Evolutionary conservation across 139 green algal species (phyloP).

Genomic region (Asterochloris sp.): DNA sequence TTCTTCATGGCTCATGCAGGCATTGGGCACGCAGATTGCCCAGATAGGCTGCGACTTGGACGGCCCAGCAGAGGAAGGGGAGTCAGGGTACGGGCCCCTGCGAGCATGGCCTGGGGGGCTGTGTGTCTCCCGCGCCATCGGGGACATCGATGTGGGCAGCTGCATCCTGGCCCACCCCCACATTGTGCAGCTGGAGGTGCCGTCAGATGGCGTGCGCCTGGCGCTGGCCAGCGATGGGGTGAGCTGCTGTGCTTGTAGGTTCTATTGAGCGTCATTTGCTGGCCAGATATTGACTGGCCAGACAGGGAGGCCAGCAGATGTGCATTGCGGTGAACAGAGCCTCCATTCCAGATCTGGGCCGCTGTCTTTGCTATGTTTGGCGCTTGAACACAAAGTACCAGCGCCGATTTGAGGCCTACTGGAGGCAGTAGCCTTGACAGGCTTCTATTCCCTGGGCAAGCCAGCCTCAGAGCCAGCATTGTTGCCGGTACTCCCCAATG

Average conservation of each 20-base stretch:
- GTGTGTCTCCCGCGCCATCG: constrained; percentile 81
- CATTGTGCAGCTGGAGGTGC: constrained; percentile 68
- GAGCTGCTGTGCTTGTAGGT: constrained; percentile 2
- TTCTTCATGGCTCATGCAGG: neutral
- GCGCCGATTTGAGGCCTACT: neutral
- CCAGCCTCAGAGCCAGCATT: no score
- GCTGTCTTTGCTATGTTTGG: no score
- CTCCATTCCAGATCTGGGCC: neutral
- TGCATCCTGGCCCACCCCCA: constrained; percentile 79
- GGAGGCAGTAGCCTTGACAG: no score
- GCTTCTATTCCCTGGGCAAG: no score
- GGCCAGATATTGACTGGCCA: constrained; percentile 8
- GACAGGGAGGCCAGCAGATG: neutral
- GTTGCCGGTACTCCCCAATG: no score
- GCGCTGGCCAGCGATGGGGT: constrained; percentile 10
- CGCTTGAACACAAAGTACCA: neutral
- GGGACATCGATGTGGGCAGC: constrained; percentile 83
- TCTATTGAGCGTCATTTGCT: neutral
- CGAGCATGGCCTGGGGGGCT: constrained; percentile 90
- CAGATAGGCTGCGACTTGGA: neutral
- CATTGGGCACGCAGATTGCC: neutral
- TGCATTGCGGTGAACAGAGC: neutral
- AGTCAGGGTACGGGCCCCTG: constrained; percentile 76
- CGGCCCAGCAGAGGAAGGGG: constrained; percentile 11
- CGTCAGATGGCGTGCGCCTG: neutral